phyloP scores from a whole-genome alignment of 1,284 basidiomycete genomes.

The Marasmius oreades region DNA sequence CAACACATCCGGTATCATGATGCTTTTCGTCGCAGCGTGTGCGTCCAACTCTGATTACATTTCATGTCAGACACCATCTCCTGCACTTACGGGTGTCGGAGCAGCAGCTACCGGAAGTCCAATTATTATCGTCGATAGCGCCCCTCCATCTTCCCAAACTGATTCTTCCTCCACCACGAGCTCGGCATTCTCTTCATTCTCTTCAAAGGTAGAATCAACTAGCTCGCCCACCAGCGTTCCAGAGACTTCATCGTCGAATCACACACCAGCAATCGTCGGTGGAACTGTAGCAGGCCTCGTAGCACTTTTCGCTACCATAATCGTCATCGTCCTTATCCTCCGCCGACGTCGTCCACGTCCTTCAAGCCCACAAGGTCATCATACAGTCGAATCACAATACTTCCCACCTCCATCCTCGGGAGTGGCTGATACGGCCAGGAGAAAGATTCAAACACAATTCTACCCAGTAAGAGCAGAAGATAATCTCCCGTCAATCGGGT shows the following conservation, averaged over 20 bases:
- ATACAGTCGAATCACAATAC: background rate
- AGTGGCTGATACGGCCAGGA: background rate
- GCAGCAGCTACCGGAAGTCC: background rate
- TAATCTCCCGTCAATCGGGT: background rate
- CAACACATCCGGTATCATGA: background rate
- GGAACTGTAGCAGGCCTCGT: background rate
- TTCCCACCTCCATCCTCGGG: background rate
- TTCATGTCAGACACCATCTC: background rate
- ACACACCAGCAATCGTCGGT: background rate
- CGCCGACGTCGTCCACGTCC: background rate
- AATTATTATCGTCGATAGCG: background rate
- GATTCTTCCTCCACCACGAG: background rate
- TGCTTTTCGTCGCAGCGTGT: background rate
- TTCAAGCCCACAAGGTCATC: background rate
- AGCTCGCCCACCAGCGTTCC: background rate
- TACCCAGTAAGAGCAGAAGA: background rate
- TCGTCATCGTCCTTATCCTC: background rate
- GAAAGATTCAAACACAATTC: background rate
- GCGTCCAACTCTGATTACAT: background rate
- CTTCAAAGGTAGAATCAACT: background rate
- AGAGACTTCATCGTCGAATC: background rate
- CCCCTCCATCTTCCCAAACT: background rate
- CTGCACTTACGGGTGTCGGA: background rate
- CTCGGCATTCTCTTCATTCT: background rate
- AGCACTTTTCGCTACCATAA: background rate